Base-by-base conservation (phyloP, 2,329 filamentous ascomycete genomes). In the Alternaria sp. region DNA sequence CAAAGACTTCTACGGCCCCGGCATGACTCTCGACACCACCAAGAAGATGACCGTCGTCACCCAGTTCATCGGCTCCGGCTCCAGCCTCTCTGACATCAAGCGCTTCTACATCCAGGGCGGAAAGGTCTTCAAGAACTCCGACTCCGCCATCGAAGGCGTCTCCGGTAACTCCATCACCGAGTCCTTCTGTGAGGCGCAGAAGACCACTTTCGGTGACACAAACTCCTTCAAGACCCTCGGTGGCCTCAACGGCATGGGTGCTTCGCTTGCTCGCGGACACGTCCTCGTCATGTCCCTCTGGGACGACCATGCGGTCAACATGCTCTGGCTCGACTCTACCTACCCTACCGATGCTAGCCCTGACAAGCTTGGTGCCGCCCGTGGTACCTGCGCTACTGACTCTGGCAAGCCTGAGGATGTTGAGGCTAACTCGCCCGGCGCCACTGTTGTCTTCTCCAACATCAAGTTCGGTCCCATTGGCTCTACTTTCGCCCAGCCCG, bases 281-380 rank as follows among this genome's bases (percentile, higher is more conserved):
- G 88, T 90, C 41, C 83, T 91, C 14, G 88, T 90, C 69, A 84
- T 91, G 83, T 85, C 83, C 23, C 80, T 89, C 63, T 87, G 85
- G 85, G 87, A 91, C 74, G 90, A 92, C 81, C 86, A 91, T 80
- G 79, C 86, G 63, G 81, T 87, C 73, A 85, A 90, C 81, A 92
- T 93, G 90, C 86, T 90, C 73, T 93, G 91, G 91, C 86, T 93
- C 71, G 90, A 93, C 83, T 87, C 86, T 64, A 86, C 82, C 76
- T 90, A 87, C 83, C 89, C 90, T 53, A 82, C 82, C 64, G 73
- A 77, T 56, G 71, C 67, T 30, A 73, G 76, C 68, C 60, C 77
- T 15, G 60, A 26, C 49, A 74, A 71, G 62, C 78, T 75, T 15
- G 79, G 79, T 74, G 60, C 75, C 28, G 75, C 64, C 45, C 77